Conservation (phyloP, 805 yeast genomes). For the Nakazawaea ernobii region DNA sequence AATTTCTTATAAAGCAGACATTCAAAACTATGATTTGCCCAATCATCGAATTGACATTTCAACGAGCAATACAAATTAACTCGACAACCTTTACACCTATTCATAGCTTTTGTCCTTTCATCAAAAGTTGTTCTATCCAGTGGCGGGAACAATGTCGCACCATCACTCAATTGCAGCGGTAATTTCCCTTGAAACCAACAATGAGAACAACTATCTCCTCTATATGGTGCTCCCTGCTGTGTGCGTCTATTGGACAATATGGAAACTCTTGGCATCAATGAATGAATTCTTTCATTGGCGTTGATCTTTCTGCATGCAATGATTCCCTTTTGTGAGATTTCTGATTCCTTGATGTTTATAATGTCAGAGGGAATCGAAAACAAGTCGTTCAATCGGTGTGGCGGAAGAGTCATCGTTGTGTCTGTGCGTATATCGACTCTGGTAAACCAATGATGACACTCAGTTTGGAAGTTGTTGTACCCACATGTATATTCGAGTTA, state of each 20-base stretch:
- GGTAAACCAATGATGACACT: too few relatives aligned
- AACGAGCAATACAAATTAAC: conserved; percentile 15
- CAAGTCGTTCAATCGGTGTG: too few relatives aligned
- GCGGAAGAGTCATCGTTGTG: too few relatives aligned
- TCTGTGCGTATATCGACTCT: too few relatives aligned
- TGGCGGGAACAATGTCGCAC: conserved; percentile 8
- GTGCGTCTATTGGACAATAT: background rate
- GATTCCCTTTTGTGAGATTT: too few relatives aligned
- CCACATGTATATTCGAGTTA: too few relatives aligned
- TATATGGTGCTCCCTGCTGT: conserved; percentile 5
- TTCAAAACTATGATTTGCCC: conserved; percentile 13
- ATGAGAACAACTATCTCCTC: conserved; percentile 7
- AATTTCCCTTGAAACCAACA: conserved; percentile 11
- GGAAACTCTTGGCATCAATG: conserved; percentile 9
- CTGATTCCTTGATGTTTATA: too few relatives aligned
- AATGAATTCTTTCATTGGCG: too few relatives aligned
- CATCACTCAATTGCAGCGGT: conserved; percentile 11
- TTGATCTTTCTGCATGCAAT: too few relatives aligned
- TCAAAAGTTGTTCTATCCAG: conserved; percentile 2
- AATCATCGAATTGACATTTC: conserved; percentile 13
- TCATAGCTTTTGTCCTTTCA: conserved; percentile 9
- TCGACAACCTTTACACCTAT: conserved; percentile 11
- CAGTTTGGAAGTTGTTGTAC: too few relatives aligned
- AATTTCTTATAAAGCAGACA: conserved; percentile 12
- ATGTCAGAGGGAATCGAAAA: too few relatives aligned